Percentiles rank a stretch among this genome's conserved stretches.
Conservation (phyloP, 306 rosid genomes). For the Castanea crenata region DNA sequence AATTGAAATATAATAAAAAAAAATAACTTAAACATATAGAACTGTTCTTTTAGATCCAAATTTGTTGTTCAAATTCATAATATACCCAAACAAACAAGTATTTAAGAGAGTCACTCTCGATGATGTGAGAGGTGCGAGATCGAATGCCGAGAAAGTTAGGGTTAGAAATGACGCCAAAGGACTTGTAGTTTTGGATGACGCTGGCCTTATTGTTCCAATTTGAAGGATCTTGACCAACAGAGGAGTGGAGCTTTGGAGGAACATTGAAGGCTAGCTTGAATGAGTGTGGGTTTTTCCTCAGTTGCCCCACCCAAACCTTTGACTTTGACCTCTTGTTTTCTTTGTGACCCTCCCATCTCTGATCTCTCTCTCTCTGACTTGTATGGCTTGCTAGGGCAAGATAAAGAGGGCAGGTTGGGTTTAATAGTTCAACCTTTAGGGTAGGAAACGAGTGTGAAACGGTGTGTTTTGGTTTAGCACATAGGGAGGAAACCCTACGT, state of each 20-base stretch:
- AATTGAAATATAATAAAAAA: no score
- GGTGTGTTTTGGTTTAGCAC: neutral
- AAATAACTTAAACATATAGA: no score
- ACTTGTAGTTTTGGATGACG: constrained; percentile 60
- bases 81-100: no score
- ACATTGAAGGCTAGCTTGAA: constrained; percentile 73
- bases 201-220: constrained; percentile 68
- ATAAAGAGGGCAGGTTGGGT: constrained; percentile 6
- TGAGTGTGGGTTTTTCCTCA: constrained; percentile 58
- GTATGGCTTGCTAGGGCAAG: constrained; percentile 19
- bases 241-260: constrained; percentile 68
- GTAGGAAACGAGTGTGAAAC: neutral
- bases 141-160: constrained; percentile 62
- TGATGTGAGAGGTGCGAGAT: constrained; percentile 47
- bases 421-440: neutral
- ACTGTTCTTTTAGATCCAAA: no score
- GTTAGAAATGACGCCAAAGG: constrained; percentile 74
- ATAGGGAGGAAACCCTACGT: no score
- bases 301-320: constrained; percentile 71
- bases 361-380: neutral
- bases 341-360: constrained; percentile 83
- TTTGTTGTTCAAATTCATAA: no score
- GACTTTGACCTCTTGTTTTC: constrained; percentile 66
- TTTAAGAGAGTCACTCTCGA: constrained; percentile 47
- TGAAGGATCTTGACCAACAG: constrained; percentile 22